A percentile compares a stretch with the other conserved stretches of the same genome.
phyloP scores from a whole-genome alignment of 306 rosid species.

The Alnus glutinosa region DNA sequence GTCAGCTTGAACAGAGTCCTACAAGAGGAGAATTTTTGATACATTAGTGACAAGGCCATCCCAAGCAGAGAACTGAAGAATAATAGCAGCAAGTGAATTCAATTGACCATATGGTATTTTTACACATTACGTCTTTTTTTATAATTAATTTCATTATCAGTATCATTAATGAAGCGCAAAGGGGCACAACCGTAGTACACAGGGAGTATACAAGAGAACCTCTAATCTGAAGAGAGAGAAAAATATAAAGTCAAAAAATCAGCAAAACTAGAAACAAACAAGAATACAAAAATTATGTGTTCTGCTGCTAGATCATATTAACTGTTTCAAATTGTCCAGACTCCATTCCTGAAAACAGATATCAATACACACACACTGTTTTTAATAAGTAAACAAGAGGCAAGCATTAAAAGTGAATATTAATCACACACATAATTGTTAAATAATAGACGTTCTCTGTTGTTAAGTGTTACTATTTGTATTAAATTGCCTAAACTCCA shows the following conservation, averaged over 20 bases:
- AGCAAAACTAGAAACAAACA: not conserved
- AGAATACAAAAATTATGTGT: not conserved
- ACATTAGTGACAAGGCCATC: constrained; percentile 20
- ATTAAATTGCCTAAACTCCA: not conserved
- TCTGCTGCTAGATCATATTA: not conserved
- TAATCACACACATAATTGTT: not conserved
- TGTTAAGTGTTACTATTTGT: not conserved
- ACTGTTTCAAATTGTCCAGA: not conserved
- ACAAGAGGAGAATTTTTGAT: constrained; percentile 21
- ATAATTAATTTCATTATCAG: too few relatives aligned
- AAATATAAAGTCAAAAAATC: too few relatives aligned
- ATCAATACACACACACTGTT: not conserved
- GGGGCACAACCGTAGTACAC: too few relatives aligned
- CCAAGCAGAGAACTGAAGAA: constrained; percentile 18
- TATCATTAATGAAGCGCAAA: too few relatives aligned
- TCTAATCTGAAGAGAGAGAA: too few relatives aligned
- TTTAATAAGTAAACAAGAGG: not conserved
- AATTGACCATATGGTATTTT: constrained; percentile 15
- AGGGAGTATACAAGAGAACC: too few relatives aligned
- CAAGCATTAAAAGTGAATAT: not conserved
- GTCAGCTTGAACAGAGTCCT: constrained; percentile 90
- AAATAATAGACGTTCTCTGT: not conserved
- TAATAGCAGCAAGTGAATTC: not conserved
- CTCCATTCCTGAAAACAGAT: not conserved
- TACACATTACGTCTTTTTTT: too few relatives aligned